Evolutionary conservation across 768 basidiomycete genomes (phyloP).

Genomic region (Leccinum incarnatum): DNA sequence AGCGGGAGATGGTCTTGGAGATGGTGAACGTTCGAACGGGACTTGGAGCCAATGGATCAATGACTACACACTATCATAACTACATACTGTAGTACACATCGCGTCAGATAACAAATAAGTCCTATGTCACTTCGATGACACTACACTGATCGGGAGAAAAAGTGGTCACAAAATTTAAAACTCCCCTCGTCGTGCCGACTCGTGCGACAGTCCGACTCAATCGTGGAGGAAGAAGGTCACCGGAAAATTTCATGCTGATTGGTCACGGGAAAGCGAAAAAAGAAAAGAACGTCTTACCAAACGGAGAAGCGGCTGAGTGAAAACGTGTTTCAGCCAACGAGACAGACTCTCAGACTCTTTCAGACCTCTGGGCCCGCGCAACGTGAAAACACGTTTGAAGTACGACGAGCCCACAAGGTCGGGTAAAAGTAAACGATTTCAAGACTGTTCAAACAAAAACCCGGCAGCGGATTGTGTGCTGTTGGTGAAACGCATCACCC

Average conservation of each 20-base stretch:
- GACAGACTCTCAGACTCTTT: neutral
- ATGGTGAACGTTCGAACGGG: neutral
- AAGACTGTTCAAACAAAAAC: neutral
- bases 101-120: neutral
- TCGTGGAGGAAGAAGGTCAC: slow-evolving; percentile 15
- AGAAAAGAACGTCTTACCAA: neutral
- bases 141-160: neutral
- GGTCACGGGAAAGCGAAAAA: neutral
- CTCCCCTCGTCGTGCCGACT: neutral
- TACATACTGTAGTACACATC: neutral
- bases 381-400: neutral
- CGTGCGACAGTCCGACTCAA: slow-evolving; percentile 8
- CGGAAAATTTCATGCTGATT: neutral
- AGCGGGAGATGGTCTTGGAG: neutral
- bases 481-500: neutral
- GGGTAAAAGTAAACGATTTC: neutral
- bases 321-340: neutral
- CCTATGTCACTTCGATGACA: neutral
- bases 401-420: neutral
- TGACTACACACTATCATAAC: neutral
- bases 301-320: neutral
- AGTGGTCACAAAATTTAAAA: neutral
- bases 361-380: neutral
- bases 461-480: neutral
- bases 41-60: neutral